A percentile compares a stretch with the other conserved stretches of the same genome.
Conservation (phyloP, 768 basidiomycete species). For the Russula olivacea region DNA sequence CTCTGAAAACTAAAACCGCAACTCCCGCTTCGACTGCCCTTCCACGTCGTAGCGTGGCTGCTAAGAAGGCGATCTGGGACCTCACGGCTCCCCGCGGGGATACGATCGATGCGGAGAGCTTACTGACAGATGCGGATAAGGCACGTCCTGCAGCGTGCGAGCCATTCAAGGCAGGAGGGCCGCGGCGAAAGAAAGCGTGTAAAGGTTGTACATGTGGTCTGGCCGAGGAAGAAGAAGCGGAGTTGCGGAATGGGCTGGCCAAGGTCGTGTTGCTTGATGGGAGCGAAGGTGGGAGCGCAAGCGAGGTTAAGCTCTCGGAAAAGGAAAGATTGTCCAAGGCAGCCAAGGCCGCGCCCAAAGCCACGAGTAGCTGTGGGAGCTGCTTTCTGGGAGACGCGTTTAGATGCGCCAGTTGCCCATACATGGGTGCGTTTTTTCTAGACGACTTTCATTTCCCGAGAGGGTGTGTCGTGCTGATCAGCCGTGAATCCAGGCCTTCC, state of each 20-base stretch:
- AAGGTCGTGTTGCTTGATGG: conserved; percentile 69
- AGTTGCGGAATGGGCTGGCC: conserved; percentile 42
- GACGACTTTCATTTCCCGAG: conserved; percentile 1
- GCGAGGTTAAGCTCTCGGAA: conserved; percentile 53
- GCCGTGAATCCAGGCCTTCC: conserved; percentile 68
- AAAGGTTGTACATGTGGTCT: conserved; percentile 97
- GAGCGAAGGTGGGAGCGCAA: conserved; percentile 50
- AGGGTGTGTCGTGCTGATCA: not conserved
- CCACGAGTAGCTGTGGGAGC: conserved; percentile 94
- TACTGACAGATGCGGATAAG: conserved; percentile 80
- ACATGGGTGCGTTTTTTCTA: conserved; percentile 63
- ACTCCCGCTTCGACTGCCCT: conserved; percentile 27
- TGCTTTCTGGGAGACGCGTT: conserved; percentile 99
- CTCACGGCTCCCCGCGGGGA: conserved; percentile 65
- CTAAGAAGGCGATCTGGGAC: conserved; percentile 88
- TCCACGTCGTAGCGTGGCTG: conserved; percentile 55
- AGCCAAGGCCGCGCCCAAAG: conserved; percentile 70
- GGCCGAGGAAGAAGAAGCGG: conserved; percentile 86
- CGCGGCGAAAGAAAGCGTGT: conserved; percentile 86
- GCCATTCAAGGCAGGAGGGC: conserved; percentile 45
- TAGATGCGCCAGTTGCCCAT: conserved; percentile 93
- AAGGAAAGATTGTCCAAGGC: conserved; percentile 59
- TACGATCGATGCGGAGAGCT: conserved; percentile 72
- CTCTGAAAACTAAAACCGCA: conserved; percentile 36
- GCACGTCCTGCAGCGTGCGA: conserved; percentile 74